phyloP scores from a whole-genome alignment of 2,329 filamentous ascomycete genomes.

The Epichloe sylvatica region DNA sequence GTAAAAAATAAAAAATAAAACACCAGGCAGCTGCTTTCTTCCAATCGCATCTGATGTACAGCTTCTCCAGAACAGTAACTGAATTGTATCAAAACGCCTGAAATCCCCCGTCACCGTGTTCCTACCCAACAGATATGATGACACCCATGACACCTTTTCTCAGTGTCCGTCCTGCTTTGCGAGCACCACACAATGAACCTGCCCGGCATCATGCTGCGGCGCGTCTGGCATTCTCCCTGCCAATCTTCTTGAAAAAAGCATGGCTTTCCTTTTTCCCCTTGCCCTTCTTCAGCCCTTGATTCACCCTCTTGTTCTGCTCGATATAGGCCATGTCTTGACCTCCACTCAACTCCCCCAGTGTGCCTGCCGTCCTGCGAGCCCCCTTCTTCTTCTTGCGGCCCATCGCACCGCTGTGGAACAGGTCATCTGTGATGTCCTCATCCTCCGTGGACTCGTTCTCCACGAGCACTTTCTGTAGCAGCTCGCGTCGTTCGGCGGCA shows the following conservation, averaged over 20 bases:
- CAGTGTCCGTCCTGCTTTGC: neutral
- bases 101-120: neutral
- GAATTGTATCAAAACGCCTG: neutral
- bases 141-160: neutral
- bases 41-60: neutral
- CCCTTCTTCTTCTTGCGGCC: constrained; percentile 36
- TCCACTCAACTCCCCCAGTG: constrained; percentile 68
- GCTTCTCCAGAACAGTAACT: neutral
- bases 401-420: constrained; percentile 30
- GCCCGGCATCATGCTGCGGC: constrained; percentile 16
- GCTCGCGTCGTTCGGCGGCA: constrained; percentile 65
- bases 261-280: constrained; percentile 26
- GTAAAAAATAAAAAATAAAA: neutral
- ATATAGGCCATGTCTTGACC: constrained; percentile 97
- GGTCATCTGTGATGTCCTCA: constrained; percentile 44
- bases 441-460: constrained; percentile 68
- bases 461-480: constrained; percentile 78
- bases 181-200: neutral
- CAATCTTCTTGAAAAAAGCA: constrained; percentile 29
- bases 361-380: constrained; percentile 70
- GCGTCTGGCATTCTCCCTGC: constrained; percentile 25
- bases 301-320: constrained; percentile 63
- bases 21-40: neutral
- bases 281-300: constrained; percentile 28
- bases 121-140: neutral